phyloP scores from a whole-genome alignment of 179 eudicot genomes.

The Silene vulgaris region DNA sequence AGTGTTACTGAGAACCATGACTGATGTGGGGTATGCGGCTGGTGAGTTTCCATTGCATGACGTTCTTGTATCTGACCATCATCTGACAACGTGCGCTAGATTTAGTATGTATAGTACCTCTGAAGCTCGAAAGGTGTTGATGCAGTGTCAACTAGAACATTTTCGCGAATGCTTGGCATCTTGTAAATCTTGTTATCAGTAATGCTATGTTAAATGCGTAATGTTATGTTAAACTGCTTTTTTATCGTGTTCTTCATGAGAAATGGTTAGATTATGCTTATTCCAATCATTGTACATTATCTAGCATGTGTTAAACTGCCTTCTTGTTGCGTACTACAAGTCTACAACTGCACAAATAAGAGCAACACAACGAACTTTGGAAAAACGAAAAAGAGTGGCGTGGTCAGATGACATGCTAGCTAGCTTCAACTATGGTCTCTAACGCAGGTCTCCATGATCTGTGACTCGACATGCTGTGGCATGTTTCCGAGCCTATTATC shows the following conservation, averaged over 20 bases:
- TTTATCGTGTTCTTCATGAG: background rate
- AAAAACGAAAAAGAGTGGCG: background rate
- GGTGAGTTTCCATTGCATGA: constrained; percentile 17
- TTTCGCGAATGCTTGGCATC: background rate
- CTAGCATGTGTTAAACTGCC: background rate
- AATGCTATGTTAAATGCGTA: background rate
- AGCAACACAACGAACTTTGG: background rate
- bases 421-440: constrained; percentile 41
- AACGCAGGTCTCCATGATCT: constrained; percentile 46
- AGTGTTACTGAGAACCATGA: constrained; percentile 24
- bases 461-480: constrained; percentile 27
- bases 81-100: background rate
- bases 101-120: no score
- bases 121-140: background rate
- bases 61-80: background rate
- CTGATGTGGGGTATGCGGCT: constrained; percentile 18
- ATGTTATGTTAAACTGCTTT: background rate
- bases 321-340: background rate
- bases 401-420: constrained; percentile 9
- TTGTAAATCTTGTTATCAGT: constrained; percentile 7
- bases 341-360: background rate
- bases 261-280: background rate
- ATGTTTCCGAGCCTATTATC: constrained; percentile 13
- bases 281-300: background rate
- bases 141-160: background rate